Evolutionary conservation across 306 rosid species (phyloP).

Genomic region (Lithocarpus polystachyus): DNA sequence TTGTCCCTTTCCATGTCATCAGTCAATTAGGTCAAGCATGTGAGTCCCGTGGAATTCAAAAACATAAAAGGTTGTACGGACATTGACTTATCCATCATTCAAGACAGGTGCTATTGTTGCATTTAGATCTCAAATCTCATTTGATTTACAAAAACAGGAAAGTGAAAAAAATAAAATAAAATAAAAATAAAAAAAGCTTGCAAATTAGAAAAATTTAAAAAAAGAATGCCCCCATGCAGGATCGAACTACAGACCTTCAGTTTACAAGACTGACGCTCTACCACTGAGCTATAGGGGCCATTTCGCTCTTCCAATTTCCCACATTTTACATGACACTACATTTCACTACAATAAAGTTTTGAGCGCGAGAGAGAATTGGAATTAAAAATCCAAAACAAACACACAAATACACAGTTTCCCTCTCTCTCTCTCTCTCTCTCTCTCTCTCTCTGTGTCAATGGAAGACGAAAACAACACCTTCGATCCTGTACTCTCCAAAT

Average conservation of each 20-base stretch:
- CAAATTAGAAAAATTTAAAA: too few relatives aligned
- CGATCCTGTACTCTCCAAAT: constrained; percentile 40
- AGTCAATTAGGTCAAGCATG: too few relatives aligned
- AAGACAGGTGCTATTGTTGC: too few relatives aligned
- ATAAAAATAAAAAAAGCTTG: too few relatives aligned
- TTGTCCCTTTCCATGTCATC: too few relatives aligned
- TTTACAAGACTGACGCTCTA: constrained; percentile 58
- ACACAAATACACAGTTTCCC: too few relatives aligned
- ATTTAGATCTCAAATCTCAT: too few relatives aligned
- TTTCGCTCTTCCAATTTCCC: background rate
- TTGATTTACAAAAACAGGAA: too few relatives aligned
- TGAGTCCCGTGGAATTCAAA: too few relatives aligned
- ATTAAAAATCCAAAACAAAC: background rate
- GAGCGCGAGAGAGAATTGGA: background rate
- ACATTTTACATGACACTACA: background rate
- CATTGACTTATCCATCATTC: too few relatives aligned
- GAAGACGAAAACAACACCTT: constrained; percentile 50
- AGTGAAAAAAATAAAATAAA: too few relatives aligned
- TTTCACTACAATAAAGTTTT: background rate
- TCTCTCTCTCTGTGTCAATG: constrained; percentile 28
- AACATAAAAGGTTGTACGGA: too few relatives aligned
- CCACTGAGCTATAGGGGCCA: constrained; percentile 56
- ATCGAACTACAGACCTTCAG: constrained; percentile 57
- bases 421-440: background rate
- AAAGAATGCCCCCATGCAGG: constrained; percentile 42